phyloP scores from a whole-genome alignment of 352 stramenopile species.

The Peronospora belbahrii region DNA sequence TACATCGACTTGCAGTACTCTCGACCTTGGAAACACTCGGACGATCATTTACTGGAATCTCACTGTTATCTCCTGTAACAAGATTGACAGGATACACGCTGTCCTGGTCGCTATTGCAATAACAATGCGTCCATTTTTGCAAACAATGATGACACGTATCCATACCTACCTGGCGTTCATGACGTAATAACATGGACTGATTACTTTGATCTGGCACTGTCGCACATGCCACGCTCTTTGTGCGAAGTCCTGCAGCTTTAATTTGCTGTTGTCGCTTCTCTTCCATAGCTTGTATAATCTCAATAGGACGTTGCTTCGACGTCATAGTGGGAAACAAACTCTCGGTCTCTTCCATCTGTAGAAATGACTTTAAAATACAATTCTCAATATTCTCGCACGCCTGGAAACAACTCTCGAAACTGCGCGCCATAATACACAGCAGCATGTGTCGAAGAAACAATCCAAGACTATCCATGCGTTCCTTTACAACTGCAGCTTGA shows the following conservation, averaged over 20 bases:
- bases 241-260: conserved; percentile 47
- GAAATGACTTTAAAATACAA: conserved; percentile 64
- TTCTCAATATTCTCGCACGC: conserved; percentile 60
- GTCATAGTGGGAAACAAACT: conserved; percentile 41
- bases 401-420: conserved; percentile 62
- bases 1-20: conserved; percentile 60
- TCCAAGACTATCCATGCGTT: conserved; percentile 77
- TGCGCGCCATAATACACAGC: conserved; percentile 58
- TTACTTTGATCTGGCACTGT: conserved; percentile 37
- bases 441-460: conserved; percentile 74
- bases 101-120: conserved; percentile 80
- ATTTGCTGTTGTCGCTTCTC: conserved; percentile 66
- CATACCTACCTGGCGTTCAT: conserved; percentile 41
- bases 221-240: conserved; percentile 40
- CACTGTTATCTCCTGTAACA: conserved; percentile 1
- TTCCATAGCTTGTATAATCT: conserved; percentile 61
- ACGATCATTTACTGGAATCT: conserved; percentile 14
- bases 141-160: conserved; percentile 72
- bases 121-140: conserved; percentile 84
- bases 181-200: conserved; percentile 24
- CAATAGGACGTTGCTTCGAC: conserved; percentile 48
- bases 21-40: conserved; percentile 39
- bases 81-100: conserved; percentile 43
- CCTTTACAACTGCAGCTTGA: conserved; percentile 59
- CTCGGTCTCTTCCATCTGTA: conserved; percentile 62